Evolutionary conservation across 1,284 basidiomycete genomes (phyloP).

Genomic region (Tetrapyrgos nigripes): DNA sequence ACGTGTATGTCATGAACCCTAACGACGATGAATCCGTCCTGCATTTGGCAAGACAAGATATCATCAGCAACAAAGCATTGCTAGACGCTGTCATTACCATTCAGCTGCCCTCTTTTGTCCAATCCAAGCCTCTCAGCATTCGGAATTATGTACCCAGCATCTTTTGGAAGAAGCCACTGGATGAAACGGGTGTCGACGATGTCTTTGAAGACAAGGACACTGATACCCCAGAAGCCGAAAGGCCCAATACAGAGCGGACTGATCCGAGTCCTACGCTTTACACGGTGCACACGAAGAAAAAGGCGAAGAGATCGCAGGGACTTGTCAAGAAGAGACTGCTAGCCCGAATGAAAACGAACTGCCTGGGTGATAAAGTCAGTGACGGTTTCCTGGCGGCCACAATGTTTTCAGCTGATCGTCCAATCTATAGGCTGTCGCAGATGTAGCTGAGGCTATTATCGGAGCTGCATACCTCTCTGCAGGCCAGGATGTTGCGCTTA

Average conservation of each 20-base stretch:
- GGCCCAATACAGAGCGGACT: background rate
- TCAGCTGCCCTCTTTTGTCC: conserved; percentile 73
- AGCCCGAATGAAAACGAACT: background rate
- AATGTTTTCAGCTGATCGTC: background rate
- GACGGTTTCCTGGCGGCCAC: background rate
- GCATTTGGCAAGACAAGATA: conserved; percentile 65
- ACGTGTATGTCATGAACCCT: conserved; percentile 74
- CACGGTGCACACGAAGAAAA: background rate
- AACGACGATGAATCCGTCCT: conserved; percentile 65
- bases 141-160: conserved; percentile 69
- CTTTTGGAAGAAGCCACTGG: conserved; percentile 31
- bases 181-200: background rate
- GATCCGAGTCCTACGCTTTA: background rate
- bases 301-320: background rate
- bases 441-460: conserved; percentile 82
- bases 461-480: conserved; percentile 79
- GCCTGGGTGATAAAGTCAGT: background rate
- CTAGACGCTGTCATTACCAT: conserved; percentile 58
- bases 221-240: background rate
- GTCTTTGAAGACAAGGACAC: background rate
- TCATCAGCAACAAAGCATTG: conserved; percentile 77
- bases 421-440: conserved; percentile 72
- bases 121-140: conserved; percentile 70
- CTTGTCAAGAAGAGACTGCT: background rate
- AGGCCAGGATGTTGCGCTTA: conserved; percentile 68